phyloP scores from a whole-genome alignment of 371 early-diverging fungal species.

The Apophysomyces elegans region DNA sequence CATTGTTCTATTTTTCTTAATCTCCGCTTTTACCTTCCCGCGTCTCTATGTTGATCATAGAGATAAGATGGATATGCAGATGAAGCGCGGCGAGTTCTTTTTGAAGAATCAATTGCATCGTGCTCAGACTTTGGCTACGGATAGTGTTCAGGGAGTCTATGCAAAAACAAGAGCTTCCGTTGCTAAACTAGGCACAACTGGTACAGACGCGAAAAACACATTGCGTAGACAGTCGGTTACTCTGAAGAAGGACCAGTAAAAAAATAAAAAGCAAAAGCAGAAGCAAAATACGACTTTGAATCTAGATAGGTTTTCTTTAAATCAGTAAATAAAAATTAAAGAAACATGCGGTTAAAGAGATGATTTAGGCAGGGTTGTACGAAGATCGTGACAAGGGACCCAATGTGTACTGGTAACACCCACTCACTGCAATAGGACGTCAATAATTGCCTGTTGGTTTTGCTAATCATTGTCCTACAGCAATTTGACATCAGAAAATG shows the following conservation, averaged over 20 bases:
- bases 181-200: constrained; percentile 21
- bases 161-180: constrained; percentile 18
- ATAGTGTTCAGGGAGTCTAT: constrained; percentile 19
- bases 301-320: too few species aligned
- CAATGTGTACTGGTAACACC: not conserved
- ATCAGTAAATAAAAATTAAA: too few species aligned
- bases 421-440: not conserved
- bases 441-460: not conserved
- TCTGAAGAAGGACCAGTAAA: not conserved
- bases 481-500: constrained; percentile 4
- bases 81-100: constrained; percentile 14
- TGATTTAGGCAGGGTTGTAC: not conserved
- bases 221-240: constrained; percentile 1
- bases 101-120: constrained; percentile 8
- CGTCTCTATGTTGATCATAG: constrained; percentile 22
- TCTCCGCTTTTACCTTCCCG: constrained; percentile 20
- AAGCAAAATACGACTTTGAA: not conserved
- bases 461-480: constrained; percentile 1
- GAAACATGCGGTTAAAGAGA: too few species aligned
- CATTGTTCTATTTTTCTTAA: constrained; percentile 13
- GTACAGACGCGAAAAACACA: constrained; percentile 25
- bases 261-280: not conserved
- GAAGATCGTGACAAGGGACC: not conserved
- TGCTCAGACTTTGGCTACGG: constrained; percentile 17
- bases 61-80: constrained; percentile 17